A percentile compares a stretch with the other conserved stretches of the same genome.
Conservation (phyloP, 2,329 filamentous ascomycete genomes). For the Aspergillus sp. region DNA sequence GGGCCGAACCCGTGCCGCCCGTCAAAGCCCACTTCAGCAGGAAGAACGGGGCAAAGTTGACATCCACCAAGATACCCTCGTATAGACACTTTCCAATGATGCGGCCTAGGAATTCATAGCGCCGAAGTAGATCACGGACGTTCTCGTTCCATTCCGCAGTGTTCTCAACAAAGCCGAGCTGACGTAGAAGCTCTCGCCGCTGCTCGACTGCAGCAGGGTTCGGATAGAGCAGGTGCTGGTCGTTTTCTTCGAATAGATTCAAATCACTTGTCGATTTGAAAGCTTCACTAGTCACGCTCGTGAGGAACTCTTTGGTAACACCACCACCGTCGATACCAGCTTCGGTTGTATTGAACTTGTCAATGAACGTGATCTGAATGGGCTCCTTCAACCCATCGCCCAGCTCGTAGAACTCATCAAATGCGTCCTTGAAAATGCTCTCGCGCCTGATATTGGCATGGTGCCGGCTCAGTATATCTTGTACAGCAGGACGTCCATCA, state of each 20-base stretch:
- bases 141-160: conserved; percentile 59
- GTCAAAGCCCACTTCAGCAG: conserved; percentile 90
- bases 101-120: conserved; percentile 89
- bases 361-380: conserved; percentile 94
- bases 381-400: conserved; percentile 87
- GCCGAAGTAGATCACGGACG: conserved; percentile 64
- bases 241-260: conserved; percentile 78
- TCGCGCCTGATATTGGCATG: conserved; percentile 78
- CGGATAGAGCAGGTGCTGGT: conserved; percentile 83
- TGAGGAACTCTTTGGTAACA: conserved; percentile 96
- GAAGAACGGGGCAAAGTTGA: conserved; percentile 93
- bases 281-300: conserved; percentile 80
- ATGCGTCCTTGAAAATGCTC: conserved; percentile 82
- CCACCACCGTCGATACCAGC: conserved; percentile 96
- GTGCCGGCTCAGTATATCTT: conserved; percentile 57
- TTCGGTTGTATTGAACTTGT: conserved; percentile 81
- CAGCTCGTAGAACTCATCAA: conserved; percentile 76
- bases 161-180: conserved; percentile 54
- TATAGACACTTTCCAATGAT: conserved; percentile 96
- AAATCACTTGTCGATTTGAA: conserved; percentile 64
- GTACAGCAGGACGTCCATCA: conserved; percentile 42
- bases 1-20: conserved; percentile 62
- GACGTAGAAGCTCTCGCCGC: conserved; percentile 59
- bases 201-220: conserved; percentile 78
- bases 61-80: conserved; percentile 91